Base-by-base conservation (phyloP, 352 stramenopile species). In the Globisporangium ultimum region DNA sequence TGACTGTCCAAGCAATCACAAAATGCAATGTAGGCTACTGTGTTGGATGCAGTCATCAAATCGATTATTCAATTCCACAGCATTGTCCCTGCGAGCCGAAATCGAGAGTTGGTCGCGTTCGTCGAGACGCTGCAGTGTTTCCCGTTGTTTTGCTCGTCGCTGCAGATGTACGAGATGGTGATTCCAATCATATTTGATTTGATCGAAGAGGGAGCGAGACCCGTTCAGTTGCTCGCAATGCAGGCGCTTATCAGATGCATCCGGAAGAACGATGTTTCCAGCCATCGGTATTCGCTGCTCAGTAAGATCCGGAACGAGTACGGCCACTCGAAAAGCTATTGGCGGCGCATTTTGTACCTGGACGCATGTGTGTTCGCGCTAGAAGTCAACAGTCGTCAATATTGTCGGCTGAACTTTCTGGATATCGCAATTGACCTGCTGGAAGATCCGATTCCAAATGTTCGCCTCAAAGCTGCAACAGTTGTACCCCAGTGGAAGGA, bases 111-210 rank as follows among this genome's bases (percentile, higher is more conserved):
- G 46, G 57, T 91, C 18, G 58, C 67, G 21, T 85, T 91, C 60
- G 67, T 94, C 40, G 73, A 89, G 55, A 82, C 70, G 7, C 55
- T 94, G 14, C 58, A 80, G 18, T 68, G 74, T 20, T 87, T 93
- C 43, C 77, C 78, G 13, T 60, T 72, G 7, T 67, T 62, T 20
- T 43, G 49, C 36, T 70, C 51, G 9, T 56, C 48, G 21, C 50
- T 54, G 50, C 60, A 72, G 46, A 66, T 65, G 48, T 71, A 61
- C 11, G 55, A 55, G 38, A 71, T 59, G 58, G 67, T 91, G 40
- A 81, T 87, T 22, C 84, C 84, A 5, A 84, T 93, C 18, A 54
- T 93, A 21, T 91, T 91, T 54, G 84, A 89, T 40, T 66, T 90
- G 4, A 81, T 91, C 46, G 84, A 91, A 65, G 79, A 90, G 55